Conservation (phyloP, 108 stramenopile species). For the Mediolabrus comicus region DNA sequence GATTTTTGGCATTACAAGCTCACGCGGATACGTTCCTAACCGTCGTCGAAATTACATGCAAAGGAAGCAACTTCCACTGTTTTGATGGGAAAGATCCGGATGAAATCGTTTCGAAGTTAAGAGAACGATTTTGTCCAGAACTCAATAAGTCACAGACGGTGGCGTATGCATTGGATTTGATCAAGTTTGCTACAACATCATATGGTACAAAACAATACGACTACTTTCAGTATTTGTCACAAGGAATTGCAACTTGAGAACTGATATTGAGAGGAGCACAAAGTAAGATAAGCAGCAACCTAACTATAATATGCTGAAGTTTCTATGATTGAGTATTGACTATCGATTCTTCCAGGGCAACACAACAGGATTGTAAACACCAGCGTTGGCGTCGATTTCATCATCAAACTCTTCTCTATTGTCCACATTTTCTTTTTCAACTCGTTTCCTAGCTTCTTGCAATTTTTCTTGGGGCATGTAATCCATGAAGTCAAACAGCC, state of each 20-base stretch:
- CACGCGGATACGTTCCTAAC: constrained; percentile 84
- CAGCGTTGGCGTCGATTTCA: constrained; percentile 64
- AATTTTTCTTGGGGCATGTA: constrained; percentile 57
- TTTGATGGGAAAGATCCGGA: constrained; percentile 84
- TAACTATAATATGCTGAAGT: too few species aligned
- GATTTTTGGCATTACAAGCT: constrained; percentile 95
- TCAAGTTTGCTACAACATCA: constrained; percentile 78
- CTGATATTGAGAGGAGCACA: neutral
- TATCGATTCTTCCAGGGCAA: constrained; percentile 66
- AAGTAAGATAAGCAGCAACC: neutral
- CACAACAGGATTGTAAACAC: constrained; percentile 69
- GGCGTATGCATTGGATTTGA: constrained; percentile 85
- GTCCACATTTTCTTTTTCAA: constrained; percentile 64
- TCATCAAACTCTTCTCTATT: constrained; percentile 75
- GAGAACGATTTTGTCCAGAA: constrained; percentile 82
- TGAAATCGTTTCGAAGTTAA: constrained; percentile 73
- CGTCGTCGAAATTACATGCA: constrained; percentile 88
- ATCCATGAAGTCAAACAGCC: constrained; percentile 54
- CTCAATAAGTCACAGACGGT: constrained; percentile 87
- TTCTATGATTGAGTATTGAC: neutral
- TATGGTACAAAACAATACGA: constrained; percentile 94
- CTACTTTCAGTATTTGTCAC: constrained; percentile 90
- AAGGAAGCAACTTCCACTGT: constrained; percentile 89
- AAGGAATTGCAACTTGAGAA: constrained; percentile 78
- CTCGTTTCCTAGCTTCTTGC: constrained; percentile 53